Base-by-base conservation (phyloP, 2,329 filamentous ascomycete genomes). In the Graphiopsis chlorocephala region DNA sequence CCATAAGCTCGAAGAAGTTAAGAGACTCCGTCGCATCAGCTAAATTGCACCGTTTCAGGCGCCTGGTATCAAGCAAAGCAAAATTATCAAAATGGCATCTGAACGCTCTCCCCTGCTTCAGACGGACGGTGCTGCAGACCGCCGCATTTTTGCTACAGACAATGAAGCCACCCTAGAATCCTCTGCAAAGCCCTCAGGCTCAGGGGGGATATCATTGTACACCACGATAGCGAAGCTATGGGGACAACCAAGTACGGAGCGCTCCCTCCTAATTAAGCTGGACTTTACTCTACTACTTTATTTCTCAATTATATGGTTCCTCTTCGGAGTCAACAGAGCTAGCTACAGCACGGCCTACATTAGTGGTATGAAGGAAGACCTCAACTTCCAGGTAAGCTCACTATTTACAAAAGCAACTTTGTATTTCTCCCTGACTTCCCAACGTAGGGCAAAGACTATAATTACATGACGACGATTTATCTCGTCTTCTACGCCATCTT, bases 341-440 rank as follows among this genome's bases (percentile, higher is more conserved):
- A 79, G 77, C 67, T 82, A 82, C 66, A 76, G 71, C 33, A 79
- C 77, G 0, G 83, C 83, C 56, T 85, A 84, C 71, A 82, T 84
- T 10, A 81, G 79, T 23, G 83, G 83, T 29, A 83, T 84, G 81
- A 82, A 82, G 66, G 82, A 84, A 65, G 82, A 84, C 55, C 74
- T 84, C 6, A 67, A 72, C 50, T 83, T 84, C 66, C 70, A 73
- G 7, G 82, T 14, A 72, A 70, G 15, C 73, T 72, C 64, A 2
- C 14, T 15, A 15, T 45, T 7, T 8, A 45, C 38, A 20, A n/a
- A 3, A 4, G 10, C n/a, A 20, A 45, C 10, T 20, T 10, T 23
- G 3, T 23, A 23, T 8, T 10, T n/a, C 11, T 20, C 38, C 7
- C 38, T 45, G n/a, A 45, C 38, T 45, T 45, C n/a, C 38, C 6